Evolutionary conservation across 2,329 filamentous ascomycete species (phyloP), one percentile per base, ranked within the genome.

Genomic region (Nothophaeocryptopus gaeumannii): DNA sequence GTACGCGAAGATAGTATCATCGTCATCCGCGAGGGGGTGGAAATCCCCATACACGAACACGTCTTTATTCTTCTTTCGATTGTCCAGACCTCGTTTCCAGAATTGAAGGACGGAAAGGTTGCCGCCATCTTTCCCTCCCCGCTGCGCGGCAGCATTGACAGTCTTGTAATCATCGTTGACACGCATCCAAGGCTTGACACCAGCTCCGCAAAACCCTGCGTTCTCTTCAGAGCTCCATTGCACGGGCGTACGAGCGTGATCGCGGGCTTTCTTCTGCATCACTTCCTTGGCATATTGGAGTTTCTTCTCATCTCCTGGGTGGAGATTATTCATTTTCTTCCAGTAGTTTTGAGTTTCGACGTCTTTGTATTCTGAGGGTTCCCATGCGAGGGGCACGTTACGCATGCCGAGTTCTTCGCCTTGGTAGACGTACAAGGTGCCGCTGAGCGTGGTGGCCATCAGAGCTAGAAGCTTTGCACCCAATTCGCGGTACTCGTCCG

Each of bases 11-110:
- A 88, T 73, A 51, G 71, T 59, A 61, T 81, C 79, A 67, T 70
- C 56, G n/a, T 74, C 72, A 13, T 72, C 62, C 41, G 79, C 78
- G 32, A 79, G 67, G 8, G 77, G 64, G 39, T 78, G 67, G 63
- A 81, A 86, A 14, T 74, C 69, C 5, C 84, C 84, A 57, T 85
- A 79, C 1, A 85, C 77, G 49, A 88, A 80, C 8, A 83, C 64
- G 37, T 82, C 76, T 12, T 73, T 73, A 60, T 82, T 72, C 54
- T 76, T 66, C 65, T 81, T 82, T 39, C 84, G 73, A 38, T 81
- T 69, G 46, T 59, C 62, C 36, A 86, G 68, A 56, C 78, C 74
- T 39, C 70, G 66, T 66, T 78, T 78, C 81, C 83, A 87, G 66
- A 84, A 86, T 34, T 76, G 72, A 44, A 82, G 72, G 2, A 84